Evolutionary conservation across 2,329 filamentous ascomycete species (phyloP), one percentile per base, ranked within the genome.

Genomic region (Diplodia sapinea): DNA sequence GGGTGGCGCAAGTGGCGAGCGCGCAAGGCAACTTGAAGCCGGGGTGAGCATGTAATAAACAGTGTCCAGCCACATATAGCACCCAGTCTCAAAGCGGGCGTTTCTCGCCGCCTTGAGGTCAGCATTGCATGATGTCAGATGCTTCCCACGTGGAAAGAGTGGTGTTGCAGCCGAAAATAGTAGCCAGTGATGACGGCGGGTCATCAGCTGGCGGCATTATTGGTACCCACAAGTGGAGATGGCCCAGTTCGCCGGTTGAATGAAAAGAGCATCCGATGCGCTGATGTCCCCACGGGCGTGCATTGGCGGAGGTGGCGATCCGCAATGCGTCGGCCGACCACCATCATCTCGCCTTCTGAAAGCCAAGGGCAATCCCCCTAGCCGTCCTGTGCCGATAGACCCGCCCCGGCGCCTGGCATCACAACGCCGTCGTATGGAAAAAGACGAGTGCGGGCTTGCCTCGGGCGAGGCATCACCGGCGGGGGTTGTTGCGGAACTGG

Each of bases 401-500:
- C 59, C 47, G 59, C 23, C 43, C 11, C 13, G 36, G 51, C 59
- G 51, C 59, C 43, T 51, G 59, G 59, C 49, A 38, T 40, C 31
- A 51, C 36, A 63, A 38, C 59, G 59, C 59, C 43, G 20, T 62
- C 17, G 29, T 12, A 4, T 26, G 26, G 26, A 15, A 17, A 17
- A 7, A 17, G 20, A 59, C 20, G 33, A 43, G 43, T 57, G 36
- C 43, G 17, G 15, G 4, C 15, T 47, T 8, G 40, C 40, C 6
- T 6, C 17, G 7, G 36, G 20, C 20, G 12, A 8, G 29, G 11
- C 36, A 38, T 26, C 20, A 63, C 4, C 47, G 59, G 9, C 59
- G 59, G 26, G 29, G n/a, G 11, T 29, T 12, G 43, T 31, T 26
- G 12, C 59, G 59, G 29, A 84, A 78, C 69, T 85, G 83, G 7